A percentile compares a stretch with the other conserved stretches of the same genome.
Evolutionary conservation across 179 eudicot species (phyloP).

Genomic region (Vitellaria paradoxa): DNA sequence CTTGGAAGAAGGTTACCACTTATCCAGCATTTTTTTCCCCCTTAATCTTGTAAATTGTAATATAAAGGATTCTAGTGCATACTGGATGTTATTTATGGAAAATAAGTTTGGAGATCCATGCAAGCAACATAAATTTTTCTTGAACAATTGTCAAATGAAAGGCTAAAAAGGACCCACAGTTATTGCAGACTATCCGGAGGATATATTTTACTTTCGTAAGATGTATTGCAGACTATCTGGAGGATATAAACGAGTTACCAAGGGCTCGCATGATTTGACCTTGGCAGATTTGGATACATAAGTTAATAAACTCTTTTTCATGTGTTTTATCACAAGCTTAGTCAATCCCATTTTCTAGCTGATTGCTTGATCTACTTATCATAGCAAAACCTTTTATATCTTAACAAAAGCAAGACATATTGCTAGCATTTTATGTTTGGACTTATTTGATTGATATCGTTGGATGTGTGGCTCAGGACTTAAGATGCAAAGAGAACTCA

Average conservation of each 20-base stretch:
- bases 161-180: too few relatives aligned
- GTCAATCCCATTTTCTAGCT: background rate
- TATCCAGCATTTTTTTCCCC: conserved; percentile 58
- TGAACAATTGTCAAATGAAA: too few relatives aligned
- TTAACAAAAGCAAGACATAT: background rate
- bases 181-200: too few relatives aligned
- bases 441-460: background rate
- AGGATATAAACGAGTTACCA: conserved; percentile 97
- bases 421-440: background rate
- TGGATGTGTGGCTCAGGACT: conserved; percentile 51
- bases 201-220: too few relatives aligned
- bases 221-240: conserved; percentile 90
- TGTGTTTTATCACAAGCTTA: background rate
- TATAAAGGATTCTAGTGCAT: too few relatives aligned
- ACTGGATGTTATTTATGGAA: conserved; percentile 3
- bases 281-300: conserved; percentile 90
- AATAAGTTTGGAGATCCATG: too few relatives aligned
- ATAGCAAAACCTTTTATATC: background rate
- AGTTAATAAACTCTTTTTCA: conserved; percentile 52
- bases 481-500: conserved; percentile 80
- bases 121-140: too few relatives aligned
- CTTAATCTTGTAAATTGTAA: too few relatives aligned
- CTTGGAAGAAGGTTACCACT: conserved; percentile 61
- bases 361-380: background rate
- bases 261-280: conserved; percentile 99